Evolutionary conservation across 257 asterid species (phyloP), one percentile per base, ranked within the genome.

Genomic region (Plantago ovata): DNA sequence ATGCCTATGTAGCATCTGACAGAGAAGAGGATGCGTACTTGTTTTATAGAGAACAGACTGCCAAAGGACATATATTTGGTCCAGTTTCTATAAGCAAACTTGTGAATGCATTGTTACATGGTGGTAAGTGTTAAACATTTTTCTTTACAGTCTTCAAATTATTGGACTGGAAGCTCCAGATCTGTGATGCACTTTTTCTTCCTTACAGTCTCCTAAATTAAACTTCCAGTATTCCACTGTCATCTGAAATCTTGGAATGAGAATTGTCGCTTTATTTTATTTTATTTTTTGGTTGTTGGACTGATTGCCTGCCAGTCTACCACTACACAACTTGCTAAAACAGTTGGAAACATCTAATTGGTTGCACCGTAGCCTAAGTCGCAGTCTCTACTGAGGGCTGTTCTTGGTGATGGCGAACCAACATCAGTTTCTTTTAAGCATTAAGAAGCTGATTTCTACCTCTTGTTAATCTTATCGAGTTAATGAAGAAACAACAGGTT

Each of bases 71-170:
- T 62, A 65, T 67, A 53, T 69, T 88, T n/a, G 94, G 84, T 64
- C 84, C 96, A 24, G 82, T 92, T 69, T 83, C 95, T 42, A 69
- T 88, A 70, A 92, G 98, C 84, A 69, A 79, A 70, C 95, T 92
- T 13, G 94, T 92, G 79, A 92, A 85, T 70, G 83, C 94, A 41
- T 66, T 92, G 80, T 54, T 82, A 24, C 71, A 70, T 56, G 70
- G 76, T 43, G 94, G 98, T 92, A 79, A 73, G 87, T 62, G 58
- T 60, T 57, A 19, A 21, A 24, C 32, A 4, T 60, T 20, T 66
- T 5, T 9, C n/a, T 61, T 50, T 51, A 41, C n/a, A 23, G 45
- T 52, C 23, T 45, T 20, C 53, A 21, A 32, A 11, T 56, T 18
- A 6, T 40, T 56, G 2, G 49, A 56, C 40, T 47, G 24, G 47